Evolutionary conservation across 2,329 filamentous ascomycete genomes (phyloP), one percentile per base, ranked within the genome.

Genomic region (Colletotrichum zoysiae): DNA sequence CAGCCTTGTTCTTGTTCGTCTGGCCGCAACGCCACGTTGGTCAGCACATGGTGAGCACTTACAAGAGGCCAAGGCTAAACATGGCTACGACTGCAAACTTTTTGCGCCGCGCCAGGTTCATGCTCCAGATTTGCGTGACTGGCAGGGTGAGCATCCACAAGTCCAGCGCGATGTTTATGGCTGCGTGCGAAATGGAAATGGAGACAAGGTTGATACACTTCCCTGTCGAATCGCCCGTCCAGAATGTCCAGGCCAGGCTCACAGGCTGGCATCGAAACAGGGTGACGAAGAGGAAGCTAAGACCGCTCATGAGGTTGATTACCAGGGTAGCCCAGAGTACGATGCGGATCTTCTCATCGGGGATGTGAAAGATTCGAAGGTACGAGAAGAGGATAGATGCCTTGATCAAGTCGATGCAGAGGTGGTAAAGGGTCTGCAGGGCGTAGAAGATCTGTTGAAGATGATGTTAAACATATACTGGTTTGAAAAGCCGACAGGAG

Each of bases 331-430:
- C 20, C 69, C 69, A 71, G 0, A 71, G 33, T n/a, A 51, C 59
- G 6, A 64, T 50, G 30, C 59, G 66, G 14, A 71, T 62, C 46
- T 69, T 71, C 33, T 71, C 69, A 26, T 61, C 69, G 4, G 69
- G 69, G 5, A 71, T 48, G 6, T 71, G 69, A 33, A 71, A 71
- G 0, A 71, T 71, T 5, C 69, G 65, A 7, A 71, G 69, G 26
- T 69, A 71, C 69, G 69, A 65, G 46, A 71, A 71, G n/a, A 71
- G 55, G 3, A 71, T 71, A 7, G 69, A 71, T 5, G 40, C 69
- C 46, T 71, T 71, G 40, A 71, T 57, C 38, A 71, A 7, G 33
- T 71, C 69, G 26, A 71, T 69, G 23, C 69, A 69, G 9, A 42
- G n/a, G 55, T 71, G 59, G 6, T 71, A 71, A 0, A 71, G 18